phyloP scores from a whole-genome alignment of 2,329 filamentous ascomycete genomes.

The Aspergillus viridinutans region DNA sequence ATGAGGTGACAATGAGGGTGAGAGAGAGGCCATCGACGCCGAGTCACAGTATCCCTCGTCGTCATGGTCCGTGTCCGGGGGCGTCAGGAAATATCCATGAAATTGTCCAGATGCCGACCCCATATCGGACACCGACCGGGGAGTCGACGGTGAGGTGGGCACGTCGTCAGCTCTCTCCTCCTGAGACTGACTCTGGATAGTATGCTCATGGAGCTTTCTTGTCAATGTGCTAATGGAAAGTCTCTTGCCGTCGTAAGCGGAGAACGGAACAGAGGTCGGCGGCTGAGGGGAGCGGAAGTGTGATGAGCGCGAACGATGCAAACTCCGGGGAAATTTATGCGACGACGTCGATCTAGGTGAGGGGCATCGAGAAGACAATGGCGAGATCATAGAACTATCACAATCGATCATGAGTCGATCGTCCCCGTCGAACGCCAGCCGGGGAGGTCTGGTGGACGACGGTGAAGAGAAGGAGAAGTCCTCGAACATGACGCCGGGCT shows the following conservation, averaged over 20 bases:
- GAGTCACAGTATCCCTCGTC: slow-evolving; percentile 45
- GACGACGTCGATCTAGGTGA: slow-evolving; percentile 32
- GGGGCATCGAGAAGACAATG: slow-evolving; percentile 40
- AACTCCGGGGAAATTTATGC: slow-evolving; percentile 27
- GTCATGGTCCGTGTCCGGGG: slow-evolving; percentile 37
- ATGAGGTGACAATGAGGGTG: slow-evolving; percentile 40
- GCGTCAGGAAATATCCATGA: slow-evolving; percentile 31
- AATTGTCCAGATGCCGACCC: slow-evolving; percentile 4
- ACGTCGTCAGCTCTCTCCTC: slow-evolving; percentile 12
- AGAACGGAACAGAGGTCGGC: slow-evolving; percentile 43
- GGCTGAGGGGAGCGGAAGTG: slow-evolving; percentile 33
- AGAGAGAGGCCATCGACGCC: slow-evolving; percentile 59
- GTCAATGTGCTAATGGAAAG: slow-evolving; percentile 40
- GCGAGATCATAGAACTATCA: slow-evolving; percentile 37
- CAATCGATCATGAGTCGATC: slow-evolving; percentile 34
- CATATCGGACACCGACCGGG: not conserved
- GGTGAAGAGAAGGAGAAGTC: slow-evolving; percentile 40
- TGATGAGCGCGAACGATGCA: slow-evolving; percentile 30
- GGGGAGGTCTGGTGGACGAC: slow-evolving; percentile 26
- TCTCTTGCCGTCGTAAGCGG: slow-evolving; percentile 36
- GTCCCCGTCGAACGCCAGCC: slow-evolving; percentile 27
- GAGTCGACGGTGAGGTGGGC: not conserved
- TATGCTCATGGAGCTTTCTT: slow-evolving; percentile 39
- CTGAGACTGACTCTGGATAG: slow-evolving; percentile 24
- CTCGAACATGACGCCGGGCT: slow-evolving; percentile 34